phyloP scores from a whole-genome alignment of 176 grass and related monocot species.

The Hsuehochloa calcarea region DNA sequence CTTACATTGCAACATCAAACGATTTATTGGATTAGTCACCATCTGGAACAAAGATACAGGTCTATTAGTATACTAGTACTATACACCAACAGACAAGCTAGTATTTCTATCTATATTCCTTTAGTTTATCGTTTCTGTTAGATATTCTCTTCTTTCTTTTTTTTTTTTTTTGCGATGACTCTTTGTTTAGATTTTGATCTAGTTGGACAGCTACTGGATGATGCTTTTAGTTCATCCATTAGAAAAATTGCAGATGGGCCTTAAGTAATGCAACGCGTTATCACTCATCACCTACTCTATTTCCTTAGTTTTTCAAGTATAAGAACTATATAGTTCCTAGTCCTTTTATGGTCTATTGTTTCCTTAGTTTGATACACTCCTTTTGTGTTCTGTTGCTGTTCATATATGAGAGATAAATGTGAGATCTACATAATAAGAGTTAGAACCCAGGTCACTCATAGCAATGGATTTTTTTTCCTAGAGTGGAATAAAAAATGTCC shows the following conservation, averaged over 20 bases:
- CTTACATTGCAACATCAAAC: background rate
- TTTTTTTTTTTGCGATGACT: background rate
- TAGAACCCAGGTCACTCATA: background rate
- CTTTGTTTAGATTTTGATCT: constrained; percentile 15
- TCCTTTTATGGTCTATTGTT: background rate
- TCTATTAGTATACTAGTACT: constrained; percentile 7
- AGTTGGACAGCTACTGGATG: background rate
- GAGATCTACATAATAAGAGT: background rate
- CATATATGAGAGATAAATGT: background rate
- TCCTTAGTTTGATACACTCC: background rate
- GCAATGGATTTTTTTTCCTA: background rate
- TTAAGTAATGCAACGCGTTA: constrained; percentile 1
- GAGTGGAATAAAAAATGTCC: background rate
- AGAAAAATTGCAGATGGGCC: constrained; percentile 15
- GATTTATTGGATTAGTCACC: constrained; percentile 9
- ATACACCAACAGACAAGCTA: constrained; percentile 40
- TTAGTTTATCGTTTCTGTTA: background rate
- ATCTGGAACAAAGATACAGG: constrained; percentile 22
- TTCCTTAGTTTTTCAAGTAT: constrained; percentile 7
- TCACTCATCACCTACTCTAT: background rate
- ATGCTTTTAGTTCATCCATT: constrained; percentile 4
- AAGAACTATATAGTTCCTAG: constrained; percentile 1
- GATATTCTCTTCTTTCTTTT: background rate
- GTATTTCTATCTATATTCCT: constrained; percentile 11
- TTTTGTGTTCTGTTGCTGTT: background rate